Base-by-base conservation (phyloP, 208 protist species). In the Trypanosomatidae sp. region DNA sequence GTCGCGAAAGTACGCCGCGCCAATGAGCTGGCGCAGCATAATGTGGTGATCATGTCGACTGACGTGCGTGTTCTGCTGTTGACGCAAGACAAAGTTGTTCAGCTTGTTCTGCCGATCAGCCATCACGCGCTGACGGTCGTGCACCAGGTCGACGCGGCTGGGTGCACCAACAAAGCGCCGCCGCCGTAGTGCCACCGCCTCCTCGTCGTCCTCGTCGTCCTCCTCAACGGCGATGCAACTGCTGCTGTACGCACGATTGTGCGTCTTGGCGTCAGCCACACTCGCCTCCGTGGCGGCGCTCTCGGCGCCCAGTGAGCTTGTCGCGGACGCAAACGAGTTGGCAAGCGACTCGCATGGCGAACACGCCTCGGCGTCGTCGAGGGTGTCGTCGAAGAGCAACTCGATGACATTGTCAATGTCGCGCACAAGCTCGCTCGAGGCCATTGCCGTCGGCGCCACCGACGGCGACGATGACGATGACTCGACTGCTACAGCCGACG, bases 21-120 rank as follows among this genome's bases (percentile, higher is more conserved):
- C 64, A 33, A 92, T 56, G 18, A 92, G 71, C 52, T 82, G 65
- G 39, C 66, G 74, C 39, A 89, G 58, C 84, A 92, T 92, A 35
- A 88, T 70, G 41, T 83, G 75, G 56, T 92, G 84, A 42, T 87
- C 72, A 21, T 83, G 63, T 1, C 78, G 71, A n/a, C 63, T 66
- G 20, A 87, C 68, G 19, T 33, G 43, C 15, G 60, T 42, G 24
- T 56, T 61, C 49, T 73, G 65, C 1, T 47, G 53, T 22, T 88
- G 57, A 13, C 58, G 47, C 18, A 86, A 49, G 40, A 88, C 74
- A 54, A 86, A 82, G 33, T 86, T 60, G 57, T 88, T 85, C 22
- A 92, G 63, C 6, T 30, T 38, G 48, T 76, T 76, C 62, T 91
- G 82, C 11, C 62, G 66, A 25, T 46, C 52, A 3, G 77, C 53